A percentile compares a stretch with the other conserved stretches of the same genome.
These are phyloP conservation scores for Starmerella potacharoeniae DNA, from an alignment of 805 yeast genomes.

Conservation along the genomic window DNA sequence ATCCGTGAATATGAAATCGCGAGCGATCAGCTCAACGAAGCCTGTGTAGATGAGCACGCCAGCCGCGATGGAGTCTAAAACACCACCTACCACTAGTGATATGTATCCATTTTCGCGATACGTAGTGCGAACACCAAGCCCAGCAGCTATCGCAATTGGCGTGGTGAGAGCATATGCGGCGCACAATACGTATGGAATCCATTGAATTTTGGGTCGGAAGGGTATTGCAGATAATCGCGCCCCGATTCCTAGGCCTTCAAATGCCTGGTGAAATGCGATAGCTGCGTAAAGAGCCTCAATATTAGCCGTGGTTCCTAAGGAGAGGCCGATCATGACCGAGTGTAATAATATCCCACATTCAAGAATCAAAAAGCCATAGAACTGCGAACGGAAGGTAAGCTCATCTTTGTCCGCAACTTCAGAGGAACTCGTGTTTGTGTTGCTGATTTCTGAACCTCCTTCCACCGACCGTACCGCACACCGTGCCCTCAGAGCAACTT, in stretches of 20 bases:
- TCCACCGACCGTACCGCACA: too few relatives aligned
- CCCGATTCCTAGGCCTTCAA: slow-evolving; percentile 72
- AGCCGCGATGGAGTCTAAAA: slow-evolving; percentile 57
- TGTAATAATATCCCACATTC: slow-evolving; percentile 69
- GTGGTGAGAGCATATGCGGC: slow-evolving; percentile 48
- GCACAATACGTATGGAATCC: slow-evolving; percentile 44
- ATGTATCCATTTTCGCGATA: slow-evolving; percentile 45
- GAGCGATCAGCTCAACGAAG: slow-evolving; percentile 62
- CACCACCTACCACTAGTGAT: slow-evolving; percentile 49
- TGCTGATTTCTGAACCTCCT: too few relatives aligned
- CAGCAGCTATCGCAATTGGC: slow-evolving; percentile 63
- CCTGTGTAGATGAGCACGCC: slow-evolving; percentile 66
- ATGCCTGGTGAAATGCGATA: slow-evolving; percentile 60
- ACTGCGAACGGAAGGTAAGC: slow-evolving; percentile 25
- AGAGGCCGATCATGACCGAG: slow-evolving; percentile 61
- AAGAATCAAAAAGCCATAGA: slow-evolving; percentile 42
- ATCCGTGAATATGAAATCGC: slow-evolving; percentile 48
- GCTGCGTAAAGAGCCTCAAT: slow-evolving; percentile 55
- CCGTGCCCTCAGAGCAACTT: neutral
- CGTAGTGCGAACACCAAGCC: slow-evolving; percentile 53
- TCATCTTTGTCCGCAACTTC: slow-evolving; percentile 18
- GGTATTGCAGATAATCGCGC: slow-evolving; percentile 50
- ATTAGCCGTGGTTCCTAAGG: slow-evolving; percentile 54
- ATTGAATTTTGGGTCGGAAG: slow-evolving; percentile 39
- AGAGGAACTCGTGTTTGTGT: too few relatives aligned